phyloP scores from a whole-genome alignment of 805 yeast species.

The Candida gorgasii region DNA sequence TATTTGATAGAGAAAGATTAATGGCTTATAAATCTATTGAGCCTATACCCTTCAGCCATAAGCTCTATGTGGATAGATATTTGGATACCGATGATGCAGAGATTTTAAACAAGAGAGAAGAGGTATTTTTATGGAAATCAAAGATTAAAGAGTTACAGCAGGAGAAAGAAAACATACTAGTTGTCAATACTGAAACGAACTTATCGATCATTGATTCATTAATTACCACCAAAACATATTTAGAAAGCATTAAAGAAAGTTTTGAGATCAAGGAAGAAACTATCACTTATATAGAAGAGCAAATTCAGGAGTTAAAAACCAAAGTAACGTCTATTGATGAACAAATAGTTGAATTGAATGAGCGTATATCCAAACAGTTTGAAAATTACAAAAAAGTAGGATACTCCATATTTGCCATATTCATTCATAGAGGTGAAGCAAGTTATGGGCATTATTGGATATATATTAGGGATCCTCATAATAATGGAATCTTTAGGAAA shows the following conservation, averaged over 20 bases:
- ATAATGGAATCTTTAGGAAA: slow-evolving; percentile 69
- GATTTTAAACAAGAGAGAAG: slow-evolving; percentile 52
- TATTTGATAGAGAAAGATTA: slow-evolving; percentile 72
- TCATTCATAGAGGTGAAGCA: slow-evolving; percentile 95
- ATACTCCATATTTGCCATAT: slow-evolving; percentile 85
- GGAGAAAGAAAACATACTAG: slow-evolving; percentile 43
- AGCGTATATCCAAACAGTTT: slow-evolving; percentile 60
- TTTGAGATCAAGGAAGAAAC: slow-evolving; percentile 47
- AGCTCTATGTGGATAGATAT: slow-evolving; percentile 84
- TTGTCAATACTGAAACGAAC: slow-evolving; percentile 38
- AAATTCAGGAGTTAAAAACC: slow-evolving; percentile 47
- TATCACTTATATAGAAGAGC: slow-evolving; percentile 46
- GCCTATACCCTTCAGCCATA: slow-evolving; percentile 78
- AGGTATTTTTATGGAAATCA: slow-evolving; percentile 65
- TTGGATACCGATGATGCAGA: slow-evolving; percentile 64
- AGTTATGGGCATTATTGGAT: slow-evolving; percentile 97
- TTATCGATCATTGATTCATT: slow-evolving; percentile 43
- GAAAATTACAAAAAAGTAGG: slow-evolving; percentile 61
- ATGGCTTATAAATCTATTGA: slow-evolving; percentile 81
- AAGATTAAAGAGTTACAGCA: slow-evolving; percentile 45
- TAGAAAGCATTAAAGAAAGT: slow-evolving; percentile 44
- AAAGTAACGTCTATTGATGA: slow-evolving; percentile 45
- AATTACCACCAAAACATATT: slow-evolving; percentile 56
- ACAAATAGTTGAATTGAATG: slow-evolving; percentile 46
- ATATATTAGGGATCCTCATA: slow-evolving; percentile 76